Evolutionary conservation across 768 basidiomycete species (phyloP).

Genomic region (Boletus speciosus): DNA sequence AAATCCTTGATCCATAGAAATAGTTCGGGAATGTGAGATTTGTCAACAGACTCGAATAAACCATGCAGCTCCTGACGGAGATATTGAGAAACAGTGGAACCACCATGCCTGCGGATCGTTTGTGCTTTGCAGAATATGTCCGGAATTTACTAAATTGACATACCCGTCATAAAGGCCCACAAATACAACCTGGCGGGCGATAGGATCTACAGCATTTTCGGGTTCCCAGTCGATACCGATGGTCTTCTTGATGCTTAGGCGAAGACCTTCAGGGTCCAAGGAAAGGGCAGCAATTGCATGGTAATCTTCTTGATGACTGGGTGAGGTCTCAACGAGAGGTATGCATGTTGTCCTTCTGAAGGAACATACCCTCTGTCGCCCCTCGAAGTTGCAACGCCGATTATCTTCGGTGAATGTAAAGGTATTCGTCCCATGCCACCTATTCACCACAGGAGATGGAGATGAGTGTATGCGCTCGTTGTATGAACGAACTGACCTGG

Average conservation of each 20-base stretch:
- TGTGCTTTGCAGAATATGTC: not conserved
- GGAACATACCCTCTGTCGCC: slow-evolving; percentile 63
- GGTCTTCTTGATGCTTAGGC: slow-evolving; percentile 55
- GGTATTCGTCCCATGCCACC: slow-evolving; percentile 68
- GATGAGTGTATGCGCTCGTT: not conserved
- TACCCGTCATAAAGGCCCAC: slow-evolving; percentile 93
- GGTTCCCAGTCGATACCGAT: slow-evolving; percentile 75
- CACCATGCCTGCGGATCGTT: slow-evolving; percentile 71
- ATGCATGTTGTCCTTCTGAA: not conserved
- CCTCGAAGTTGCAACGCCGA: slow-evolving; percentile 71
- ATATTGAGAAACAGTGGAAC: slow-evolving; percentile 84
- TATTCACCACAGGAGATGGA: slow-evolving; percentile 25
- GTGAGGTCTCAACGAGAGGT: slow-evolving; percentile 7
- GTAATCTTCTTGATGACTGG: slow-evolving; percentile 88
- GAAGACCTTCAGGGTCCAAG: slow-evolving; percentile 72
- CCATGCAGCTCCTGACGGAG: slow-evolving; percentile 83
- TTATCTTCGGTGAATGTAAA: slow-evolving; percentile 70
- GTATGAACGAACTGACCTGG: slow-evolving; percentile 39
- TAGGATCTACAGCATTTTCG: slow-evolving; percentile 43
- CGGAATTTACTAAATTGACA: slow-evolving; percentile 11
- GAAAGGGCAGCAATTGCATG: slow-evolving; percentile 73
- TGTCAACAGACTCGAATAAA: slow-evolving; percentile 75
- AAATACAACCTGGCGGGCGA: slow-evolving; percentile 76
- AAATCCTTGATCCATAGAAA: slow-evolving; percentile 73
- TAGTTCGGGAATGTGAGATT: slow-evolving; percentile 68